Evolutionary conservation across 768 basidiomycete genomes (phyloP).

Genomic region (Antrodiella citrinella): DNA sequence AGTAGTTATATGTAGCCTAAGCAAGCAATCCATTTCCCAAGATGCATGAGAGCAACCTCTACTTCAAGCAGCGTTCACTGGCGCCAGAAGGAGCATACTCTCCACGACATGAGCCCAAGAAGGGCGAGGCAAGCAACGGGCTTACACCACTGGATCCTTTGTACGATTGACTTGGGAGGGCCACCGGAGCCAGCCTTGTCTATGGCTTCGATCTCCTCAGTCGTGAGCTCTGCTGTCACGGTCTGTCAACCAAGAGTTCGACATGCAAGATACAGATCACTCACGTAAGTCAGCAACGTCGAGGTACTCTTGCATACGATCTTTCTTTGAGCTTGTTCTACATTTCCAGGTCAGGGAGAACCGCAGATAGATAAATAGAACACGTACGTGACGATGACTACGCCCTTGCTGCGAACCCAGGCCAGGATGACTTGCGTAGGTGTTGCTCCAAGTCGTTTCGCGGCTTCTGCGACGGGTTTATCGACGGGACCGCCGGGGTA

Average conservation of each 20-base stretch:
- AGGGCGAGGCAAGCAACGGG: no score
- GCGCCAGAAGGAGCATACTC: no score
- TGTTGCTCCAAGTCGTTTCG: constrained; percentile 44
- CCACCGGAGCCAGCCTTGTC: constrained; percentile 54
- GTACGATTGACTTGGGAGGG: constrained; percentile 25
- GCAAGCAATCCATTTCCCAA: no score
- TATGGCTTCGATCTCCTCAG: constrained; percentile 53
- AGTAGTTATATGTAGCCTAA: no score
- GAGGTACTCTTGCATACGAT: constrained; percentile 61
- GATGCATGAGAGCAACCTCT: no score
- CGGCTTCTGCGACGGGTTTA: constrained; percentile 40
- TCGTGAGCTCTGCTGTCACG: constrained; percentile 39
- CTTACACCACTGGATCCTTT: no score
- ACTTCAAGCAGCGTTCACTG: no score
- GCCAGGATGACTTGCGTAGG: constrained; percentile 59
- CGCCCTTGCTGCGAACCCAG: constrained; percentile 64
- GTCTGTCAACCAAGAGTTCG: background rate
- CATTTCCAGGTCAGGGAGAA: background rate
- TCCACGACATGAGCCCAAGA: no score
- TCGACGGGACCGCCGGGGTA: constrained; percentile 63
- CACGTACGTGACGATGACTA: constrained; percentile 51
- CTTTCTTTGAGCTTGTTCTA: constrained; percentile 53
- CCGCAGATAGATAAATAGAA: background rate
- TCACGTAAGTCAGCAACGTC: constrained; percentile 50
- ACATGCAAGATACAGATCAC: constrained; percentile 9